Conservation (phyloP, 1,284 basidiomycete genomes). For the Cryptococcus amylolentus region DNA sequence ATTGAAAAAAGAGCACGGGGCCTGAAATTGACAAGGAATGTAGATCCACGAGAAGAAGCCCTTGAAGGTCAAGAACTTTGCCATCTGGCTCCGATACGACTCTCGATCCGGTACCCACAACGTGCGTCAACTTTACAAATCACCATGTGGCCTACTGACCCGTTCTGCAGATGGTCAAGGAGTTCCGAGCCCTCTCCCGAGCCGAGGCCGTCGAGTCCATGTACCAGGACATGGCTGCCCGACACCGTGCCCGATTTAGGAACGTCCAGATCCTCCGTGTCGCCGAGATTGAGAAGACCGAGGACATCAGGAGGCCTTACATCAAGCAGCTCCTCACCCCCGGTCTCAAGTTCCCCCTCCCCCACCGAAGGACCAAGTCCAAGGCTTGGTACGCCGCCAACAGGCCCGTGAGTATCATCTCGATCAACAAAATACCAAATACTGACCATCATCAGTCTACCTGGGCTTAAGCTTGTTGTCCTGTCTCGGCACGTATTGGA, state of each 20-base stretch:
- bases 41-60: conserved; percentile 98
- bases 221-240: conserved; percentile 99
- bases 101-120: conserved; percentile 97
- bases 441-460: conserved; percentile 22
- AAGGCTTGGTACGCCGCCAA: conserved; percentile 53
- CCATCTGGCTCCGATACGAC: conserved; percentile 99
- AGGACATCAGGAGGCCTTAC: conserved; percentile 82
- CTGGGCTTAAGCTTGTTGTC: conserved; percentile 39
- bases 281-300: conserved; percentile 79
- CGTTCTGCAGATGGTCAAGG: conserved; percentile 59
- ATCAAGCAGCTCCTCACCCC: conserved; percentile 93
- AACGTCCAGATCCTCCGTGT: conserved; percentile 65
- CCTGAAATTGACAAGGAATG: background rate
- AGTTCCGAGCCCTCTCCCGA: conserved; percentile 94
- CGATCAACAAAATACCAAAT: background rate
- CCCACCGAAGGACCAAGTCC: conserved; percentile 66
- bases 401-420: conserved; percentile 39
- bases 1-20: background rate
- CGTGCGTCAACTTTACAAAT: conserved; percentile 36
- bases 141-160: conserved; percentile 5
- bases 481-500: conserved; percentile 5
- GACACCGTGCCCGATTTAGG: conserved; percentile 98
- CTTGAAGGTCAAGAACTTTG: conserved; percentile 99
- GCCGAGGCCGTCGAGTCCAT: conserved; percentile 93
- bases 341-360: conserved; percentile 94